Conservation (phyloP, 1,139 yeast genomes). For the Nakaseomyces bracarensis region DNA sequence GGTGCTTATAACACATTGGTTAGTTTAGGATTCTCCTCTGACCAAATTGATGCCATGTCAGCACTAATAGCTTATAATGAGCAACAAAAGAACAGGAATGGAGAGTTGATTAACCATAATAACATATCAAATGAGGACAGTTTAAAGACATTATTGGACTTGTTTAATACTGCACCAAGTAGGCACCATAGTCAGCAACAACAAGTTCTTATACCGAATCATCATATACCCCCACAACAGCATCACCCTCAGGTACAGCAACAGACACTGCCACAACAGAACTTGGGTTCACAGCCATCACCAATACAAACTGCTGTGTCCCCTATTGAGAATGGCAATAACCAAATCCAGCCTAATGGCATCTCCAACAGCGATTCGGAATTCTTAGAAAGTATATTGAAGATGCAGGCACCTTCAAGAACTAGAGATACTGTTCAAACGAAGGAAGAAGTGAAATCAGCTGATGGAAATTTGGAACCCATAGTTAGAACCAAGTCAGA, state of each 20-base stretch:
- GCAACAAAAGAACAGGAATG: slow-evolving; percentile 15
- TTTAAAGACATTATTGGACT: slow-evolving; percentile 3
- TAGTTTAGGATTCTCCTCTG: slow-evolving; percentile 56
- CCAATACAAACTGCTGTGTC: too few relatives aligned
- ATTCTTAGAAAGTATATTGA: slow-evolving; percentile 4
- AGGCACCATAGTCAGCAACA: neutral
- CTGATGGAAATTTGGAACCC: neutral
- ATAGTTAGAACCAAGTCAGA: slow-evolving; percentile 2
- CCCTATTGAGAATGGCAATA: neutral
- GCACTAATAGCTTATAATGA: slow-evolving; percentile 69
- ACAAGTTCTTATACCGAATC: too few relatives aligned
- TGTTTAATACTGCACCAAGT: neutral
- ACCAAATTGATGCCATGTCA: slow-evolving; percentile 63
- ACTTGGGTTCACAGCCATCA: neutral
- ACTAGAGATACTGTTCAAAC: neutral
- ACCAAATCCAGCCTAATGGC: neutral
- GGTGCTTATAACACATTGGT: slow-evolving; percentile 58
- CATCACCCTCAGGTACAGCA: too few relatives aligned
- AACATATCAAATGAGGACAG: slow-evolving; percentile 6
- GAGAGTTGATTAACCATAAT: neutral
- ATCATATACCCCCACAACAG: too few relatives aligned
- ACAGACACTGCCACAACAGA: neutral
- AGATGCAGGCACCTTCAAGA: slow-evolving; percentile 4
- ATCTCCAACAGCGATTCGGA: neutral
- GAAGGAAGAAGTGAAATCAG: neutral